Conservation (phyloP, 768 basidiomycete species). For the Lactarius hatsudake region DNA sequence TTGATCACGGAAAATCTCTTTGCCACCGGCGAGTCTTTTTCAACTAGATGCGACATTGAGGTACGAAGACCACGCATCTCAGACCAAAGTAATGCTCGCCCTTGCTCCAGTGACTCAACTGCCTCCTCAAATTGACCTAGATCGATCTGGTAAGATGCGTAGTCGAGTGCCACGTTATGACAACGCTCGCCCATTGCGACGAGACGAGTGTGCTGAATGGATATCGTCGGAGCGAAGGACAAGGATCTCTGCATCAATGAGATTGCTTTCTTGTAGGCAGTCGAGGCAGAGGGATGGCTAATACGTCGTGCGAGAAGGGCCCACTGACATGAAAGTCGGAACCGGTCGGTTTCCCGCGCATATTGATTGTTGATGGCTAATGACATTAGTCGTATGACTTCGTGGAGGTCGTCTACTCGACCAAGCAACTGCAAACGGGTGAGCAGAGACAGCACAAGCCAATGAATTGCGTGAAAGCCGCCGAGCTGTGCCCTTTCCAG, state of each 20-base stretch:
- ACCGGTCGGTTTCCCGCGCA: background rate
- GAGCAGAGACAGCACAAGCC: background rate
- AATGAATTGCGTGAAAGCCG: background rate
- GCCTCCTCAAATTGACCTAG: background rate
- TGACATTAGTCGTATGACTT: background rate
- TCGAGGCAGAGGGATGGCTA: background rate
- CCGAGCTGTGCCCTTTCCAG: background rate
- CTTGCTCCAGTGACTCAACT: conserved; percentile 5
- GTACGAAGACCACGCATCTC: background rate
- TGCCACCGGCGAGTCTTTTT: background rate
- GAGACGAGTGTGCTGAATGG: background rate
- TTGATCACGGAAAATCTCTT: background rate
- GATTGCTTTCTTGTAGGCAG: background rate
- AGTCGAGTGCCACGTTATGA: background rate
- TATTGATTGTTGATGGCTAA: background rate
- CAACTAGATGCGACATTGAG: background rate
- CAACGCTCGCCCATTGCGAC: background rate
- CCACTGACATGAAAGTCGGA: background rate
- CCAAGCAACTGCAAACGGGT: background rate
- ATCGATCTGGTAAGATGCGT: background rate
- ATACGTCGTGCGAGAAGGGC: background rate
- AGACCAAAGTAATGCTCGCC: background rate
- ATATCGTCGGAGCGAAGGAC: background rate
- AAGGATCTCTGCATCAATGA: background rate
- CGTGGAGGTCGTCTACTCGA: background rate